Evolutionary conservation across 2,329 filamentous ascomycete genomes (phyloP).

Genomic region (Neopestalotiopsis sp.): DNA sequence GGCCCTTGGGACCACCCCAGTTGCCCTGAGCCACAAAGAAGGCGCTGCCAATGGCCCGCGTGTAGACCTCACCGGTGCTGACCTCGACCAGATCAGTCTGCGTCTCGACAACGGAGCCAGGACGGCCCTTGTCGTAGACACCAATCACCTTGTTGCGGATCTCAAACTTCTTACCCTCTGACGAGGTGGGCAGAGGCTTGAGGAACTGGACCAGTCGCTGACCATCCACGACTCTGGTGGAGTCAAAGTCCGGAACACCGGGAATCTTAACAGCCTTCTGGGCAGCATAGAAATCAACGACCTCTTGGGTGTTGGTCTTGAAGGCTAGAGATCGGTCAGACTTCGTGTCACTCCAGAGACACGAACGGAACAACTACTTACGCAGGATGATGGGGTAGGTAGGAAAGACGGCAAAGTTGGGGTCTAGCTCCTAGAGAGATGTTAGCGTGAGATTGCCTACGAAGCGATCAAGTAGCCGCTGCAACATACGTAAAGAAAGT

Average conservation of each 20-base stretch:
- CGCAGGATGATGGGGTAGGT: slow-evolving; percentile 85
- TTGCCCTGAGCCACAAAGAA: slow-evolving; percentile 82
- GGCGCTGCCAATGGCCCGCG: slow-evolving; percentile 69
- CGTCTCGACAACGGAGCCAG: slow-evolving; percentile 81
- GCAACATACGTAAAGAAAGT: slow-evolving; percentile 81
- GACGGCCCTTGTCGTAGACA: slow-evolving; percentile 88
- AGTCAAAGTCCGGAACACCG: slow-evolving; percentile 77
- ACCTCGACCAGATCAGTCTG: slow-evolving; percentile 79
- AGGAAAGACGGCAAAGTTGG: slow-evolving; percentile 85
- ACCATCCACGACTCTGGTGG: slow-evolving; percentile 78
- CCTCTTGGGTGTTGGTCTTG: slow-evolving; percentile 77
- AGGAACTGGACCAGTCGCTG: slow-evolving; percentile 81
- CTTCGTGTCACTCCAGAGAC: background rate
- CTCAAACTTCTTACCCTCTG: slow-evolving; percentile 76
- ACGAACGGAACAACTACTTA: slow-evolving; percentile 44
- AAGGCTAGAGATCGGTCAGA: slow-evolving; percentile 58
- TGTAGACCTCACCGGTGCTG: slow-evolving; percentile 72
- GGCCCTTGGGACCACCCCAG: slow-evolving; percentile 92
- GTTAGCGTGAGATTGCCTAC: background rate
- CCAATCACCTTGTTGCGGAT: slow-evolving; percentile 78
- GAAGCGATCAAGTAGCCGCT: background rate
- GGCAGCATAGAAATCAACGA: slow-evolving; percentile 82
- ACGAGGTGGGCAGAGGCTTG: slow-evolving; percentile 76
- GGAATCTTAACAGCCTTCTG: slow-evolving; percentile 72
- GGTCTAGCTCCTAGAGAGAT: slow-evolving; percentile 77